Conservation (phyloP, 1,284 basidiomycete species). For the Trichosporon coremiiforme region DNA sequence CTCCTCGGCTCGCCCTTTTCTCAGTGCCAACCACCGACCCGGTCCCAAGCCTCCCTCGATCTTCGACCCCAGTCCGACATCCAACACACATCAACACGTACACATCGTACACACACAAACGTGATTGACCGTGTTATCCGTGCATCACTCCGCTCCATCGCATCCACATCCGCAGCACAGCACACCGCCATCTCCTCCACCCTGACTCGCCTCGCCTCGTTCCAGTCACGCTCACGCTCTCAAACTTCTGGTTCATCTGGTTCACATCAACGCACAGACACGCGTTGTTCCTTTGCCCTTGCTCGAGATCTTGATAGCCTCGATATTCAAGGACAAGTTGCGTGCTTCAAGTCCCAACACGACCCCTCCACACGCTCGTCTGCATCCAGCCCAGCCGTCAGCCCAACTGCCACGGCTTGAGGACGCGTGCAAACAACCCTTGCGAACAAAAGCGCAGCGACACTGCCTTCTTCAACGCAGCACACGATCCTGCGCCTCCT, state of each 20-base stretch:
- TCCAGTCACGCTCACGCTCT: constrained; percentile 1
- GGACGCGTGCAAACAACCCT: neutral
- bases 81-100: constrained; percentile 14
- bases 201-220: neutral
- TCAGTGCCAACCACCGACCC: neutral
- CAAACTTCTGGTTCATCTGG: neutral
- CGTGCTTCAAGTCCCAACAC: neutral
- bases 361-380: neutral
- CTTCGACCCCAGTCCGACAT: neutral
- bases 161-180: neutral
- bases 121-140: constrained; percentile 1
- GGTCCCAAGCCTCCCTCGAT: neutral
- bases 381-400: neutral
- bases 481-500: neutral
- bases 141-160: constrained; percentile 6
- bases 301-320: neutral
- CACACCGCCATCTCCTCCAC: neutral
- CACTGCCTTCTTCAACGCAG: neutral
- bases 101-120: constrained; percentile 11
- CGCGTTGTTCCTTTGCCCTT: constrained; percentile 8
- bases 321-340: neutral
- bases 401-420: neutral
- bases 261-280: constrained; percentile 10
- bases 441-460: neutral
- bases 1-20: neutral